These are phyloP conservation scores for Pseudevernia furfuracea DNA, from an alignment of 495 filamentous ascomycete genomes.

Conservation along the genomic window DNA sequence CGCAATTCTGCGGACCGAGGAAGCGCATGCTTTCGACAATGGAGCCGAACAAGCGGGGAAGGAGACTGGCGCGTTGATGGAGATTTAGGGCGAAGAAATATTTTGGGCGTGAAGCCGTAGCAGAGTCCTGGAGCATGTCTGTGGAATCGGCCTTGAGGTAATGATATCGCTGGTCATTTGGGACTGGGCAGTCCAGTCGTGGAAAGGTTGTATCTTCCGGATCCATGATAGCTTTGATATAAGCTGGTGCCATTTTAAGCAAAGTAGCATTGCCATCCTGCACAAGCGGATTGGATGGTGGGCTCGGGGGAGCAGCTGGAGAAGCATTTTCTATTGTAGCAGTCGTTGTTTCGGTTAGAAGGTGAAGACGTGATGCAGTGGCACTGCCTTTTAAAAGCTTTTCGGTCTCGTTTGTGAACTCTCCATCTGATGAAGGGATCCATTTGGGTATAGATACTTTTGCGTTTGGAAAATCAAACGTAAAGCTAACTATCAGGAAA, in stretches of 20 bases:
- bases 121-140: background rate
- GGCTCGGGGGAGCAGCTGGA: background rate
- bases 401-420: background rate
- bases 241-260: constrained; percentile 24
- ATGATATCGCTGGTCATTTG: constrained; percentile 24
- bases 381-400: background rate
- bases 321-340: background rate
- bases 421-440: background rate
- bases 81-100: constrained; percentile 48
- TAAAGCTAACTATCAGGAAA: background rate
- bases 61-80: constrained; percentile 33
- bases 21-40: constrained; percentile 42
- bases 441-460: background rate
- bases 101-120: constrained; percentile 19
- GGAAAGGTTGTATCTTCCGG: constrained; percentile 27
- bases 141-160: constrained; percentile 17
- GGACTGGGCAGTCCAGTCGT: constrained; percentile 25
- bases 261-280: constrained; percentile 23
- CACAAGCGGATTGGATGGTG: background rate
- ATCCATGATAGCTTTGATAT: constrained; percentile 30
- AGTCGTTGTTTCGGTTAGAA: background rate
- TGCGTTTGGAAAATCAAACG: background rate
- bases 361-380: background rate
- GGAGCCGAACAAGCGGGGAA: constrained; percentile 43
- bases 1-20: constrained; percentile 41